Evolutionary conservation across 805 yeast species (phyloP).

Genomic region (Wickerhamiella qilinensis): DNA sequence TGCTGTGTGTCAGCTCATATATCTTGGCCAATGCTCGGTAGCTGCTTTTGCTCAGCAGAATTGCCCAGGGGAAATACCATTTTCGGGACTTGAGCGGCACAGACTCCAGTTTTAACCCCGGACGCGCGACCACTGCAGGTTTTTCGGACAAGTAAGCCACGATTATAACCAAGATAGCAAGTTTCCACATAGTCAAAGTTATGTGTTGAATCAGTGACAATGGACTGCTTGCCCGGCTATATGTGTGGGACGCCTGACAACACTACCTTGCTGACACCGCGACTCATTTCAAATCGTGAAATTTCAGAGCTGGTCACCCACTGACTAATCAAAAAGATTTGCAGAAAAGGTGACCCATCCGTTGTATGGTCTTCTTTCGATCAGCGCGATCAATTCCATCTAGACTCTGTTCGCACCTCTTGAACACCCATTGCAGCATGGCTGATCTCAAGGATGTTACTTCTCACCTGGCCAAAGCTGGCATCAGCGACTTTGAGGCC

Average conservation of each 20-base stretch:
- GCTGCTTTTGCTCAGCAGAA: not conserved
- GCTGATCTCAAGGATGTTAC: conserved; percentile 10
- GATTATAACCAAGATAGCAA: not conserved
- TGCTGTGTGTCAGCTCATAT: not conserved
- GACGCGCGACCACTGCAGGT: not conserved
- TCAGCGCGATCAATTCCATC: not conserved
- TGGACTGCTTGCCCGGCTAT: too few species aligned
- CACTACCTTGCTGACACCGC: too few species aligned
- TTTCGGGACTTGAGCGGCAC: not conserved
- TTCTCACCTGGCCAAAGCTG: conserved; percentile 11
- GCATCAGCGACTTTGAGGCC: conserved; percentile 10
- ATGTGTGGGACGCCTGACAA: too few species aligned
- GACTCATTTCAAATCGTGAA: too few species aligned
- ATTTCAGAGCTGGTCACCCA: too few species aligned
- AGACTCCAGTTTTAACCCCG: not conserved
- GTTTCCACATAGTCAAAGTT: not conserved
- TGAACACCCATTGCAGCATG: conserved; percentile 7
- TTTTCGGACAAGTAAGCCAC: not conserved
- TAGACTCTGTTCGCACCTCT: not conserved
- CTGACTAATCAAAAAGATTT: too few species aligned
- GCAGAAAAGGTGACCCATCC: too few species aligned
- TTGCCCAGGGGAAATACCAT: not conserved
- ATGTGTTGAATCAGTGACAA: too few species aligned
- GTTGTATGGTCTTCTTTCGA: not conserved
- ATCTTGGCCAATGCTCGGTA: not conserved